phyloP scores from a whole-genome alignment of 148 eudicot genomes.

The Vaccinium myrtillus region DNA sequence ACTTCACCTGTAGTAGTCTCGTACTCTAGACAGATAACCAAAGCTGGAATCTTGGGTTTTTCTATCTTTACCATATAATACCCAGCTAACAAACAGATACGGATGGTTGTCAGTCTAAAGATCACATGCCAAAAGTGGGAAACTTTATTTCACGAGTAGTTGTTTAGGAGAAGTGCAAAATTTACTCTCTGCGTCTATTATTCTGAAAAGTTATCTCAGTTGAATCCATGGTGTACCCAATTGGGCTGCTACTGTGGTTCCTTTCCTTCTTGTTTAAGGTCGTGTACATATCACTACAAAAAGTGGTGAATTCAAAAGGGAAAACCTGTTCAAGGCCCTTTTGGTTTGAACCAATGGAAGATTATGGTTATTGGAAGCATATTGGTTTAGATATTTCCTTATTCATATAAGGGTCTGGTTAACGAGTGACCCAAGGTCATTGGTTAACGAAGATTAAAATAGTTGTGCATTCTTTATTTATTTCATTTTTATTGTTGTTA shows the following conservation, averaged over 20 bases:
- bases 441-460: neutral
- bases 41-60: neutral
- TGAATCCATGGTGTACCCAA: neutral
- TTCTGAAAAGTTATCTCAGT: neutral
- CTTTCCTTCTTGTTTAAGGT: neutral
- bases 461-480: neutral
- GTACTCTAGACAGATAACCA: neutral
- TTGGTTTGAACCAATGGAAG: neutral
- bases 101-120: neutral
- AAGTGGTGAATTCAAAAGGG: neutral
- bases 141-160: neutral
- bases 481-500: neutral
- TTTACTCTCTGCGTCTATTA: neutral
- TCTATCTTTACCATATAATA: neutral
- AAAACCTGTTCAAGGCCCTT: neutral
- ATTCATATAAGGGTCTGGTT: neutral
- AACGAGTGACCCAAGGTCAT: neutral
- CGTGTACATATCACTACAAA: neutral
- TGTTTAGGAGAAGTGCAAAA: neutral
- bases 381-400: neutral
- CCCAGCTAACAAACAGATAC: neutral
- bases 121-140: neutral
- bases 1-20: neutral
- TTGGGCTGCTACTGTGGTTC: neutral
- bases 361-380: neutral